Evolutionary conservation across 345 rosid species (phyloP).

Genomic region (Carallia brachiata): DNA sequence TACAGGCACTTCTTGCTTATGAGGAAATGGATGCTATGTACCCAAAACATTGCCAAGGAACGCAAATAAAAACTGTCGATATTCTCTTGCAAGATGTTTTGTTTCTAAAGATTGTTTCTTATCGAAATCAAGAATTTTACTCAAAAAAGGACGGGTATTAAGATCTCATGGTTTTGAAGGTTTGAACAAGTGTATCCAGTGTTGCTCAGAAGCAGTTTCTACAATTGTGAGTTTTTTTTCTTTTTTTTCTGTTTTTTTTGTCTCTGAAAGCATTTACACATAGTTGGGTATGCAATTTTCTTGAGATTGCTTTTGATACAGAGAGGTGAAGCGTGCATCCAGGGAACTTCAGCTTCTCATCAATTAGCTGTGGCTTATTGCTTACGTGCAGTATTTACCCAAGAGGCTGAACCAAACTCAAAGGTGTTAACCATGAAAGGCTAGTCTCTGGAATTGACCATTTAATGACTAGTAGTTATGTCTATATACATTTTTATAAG

Average conservation of each 20-base stretch:
- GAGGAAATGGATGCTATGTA: conserved; percentile 43
- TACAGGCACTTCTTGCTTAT: conserved; percentile 76
- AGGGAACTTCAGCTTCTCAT: conserved; percentile 33
- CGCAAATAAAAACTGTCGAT: conserved; percentile 48
- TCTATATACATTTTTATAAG: not conserved
- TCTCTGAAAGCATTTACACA: not conserved
- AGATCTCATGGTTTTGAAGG: conserved; percentile 52
- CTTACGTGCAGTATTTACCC: conserved; percentile 66
- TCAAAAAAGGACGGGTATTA: conserved; percentile 57
- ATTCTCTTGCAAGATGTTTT: conserved; percentile 54
- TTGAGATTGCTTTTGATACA: conserved; percentile 28
- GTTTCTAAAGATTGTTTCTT: conserved; percentile 30
- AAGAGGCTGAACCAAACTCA: conserved; percentile 77
- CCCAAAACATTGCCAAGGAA: conserved; percentile 58
- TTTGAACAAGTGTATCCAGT: conserved; percentile 49
- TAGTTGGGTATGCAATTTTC: conserved; percentile 20
- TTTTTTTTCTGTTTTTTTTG: not conserved
- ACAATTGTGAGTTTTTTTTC: conserved; percentile 41
- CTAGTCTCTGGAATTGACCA: conserved; percentile 32
- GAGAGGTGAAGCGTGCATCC: conserved; percentile 27
- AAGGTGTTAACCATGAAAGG: conserved; percentile 54
- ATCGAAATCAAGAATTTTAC: conserved; percentile 57
- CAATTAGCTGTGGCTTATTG: conserved; percentile 65
- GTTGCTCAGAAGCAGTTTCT: conserved; percentile 70
- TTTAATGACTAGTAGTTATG: conserved; percentile 15